These are phyloP conservation scores for Neurospora intermedia DNA, from an alignment of 495 filamentous ascomycete species.

Conservation along the genomic window DNA sequence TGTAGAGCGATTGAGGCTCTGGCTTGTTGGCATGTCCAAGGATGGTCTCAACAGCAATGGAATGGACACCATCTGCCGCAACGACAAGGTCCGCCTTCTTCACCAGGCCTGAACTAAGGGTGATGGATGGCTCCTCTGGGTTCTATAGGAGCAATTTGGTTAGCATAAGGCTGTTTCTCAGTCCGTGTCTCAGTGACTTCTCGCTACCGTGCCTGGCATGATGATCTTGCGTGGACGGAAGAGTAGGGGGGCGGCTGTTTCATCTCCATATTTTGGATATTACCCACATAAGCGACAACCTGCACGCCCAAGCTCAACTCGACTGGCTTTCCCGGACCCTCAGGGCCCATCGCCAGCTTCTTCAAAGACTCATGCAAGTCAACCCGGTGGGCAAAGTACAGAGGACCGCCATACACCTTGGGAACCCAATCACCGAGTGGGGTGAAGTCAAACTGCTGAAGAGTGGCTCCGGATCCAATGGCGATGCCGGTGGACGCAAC, in stretches of 20 bases:
- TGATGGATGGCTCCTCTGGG: constrained; percentile 28
- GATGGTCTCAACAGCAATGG: constrained; percentile 16
- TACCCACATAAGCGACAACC: constrained; percentile 20
- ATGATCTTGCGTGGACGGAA: constrained; percentile 2
- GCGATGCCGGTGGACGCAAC: constrained; percentile 19
- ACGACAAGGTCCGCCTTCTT: constrained; percentile 35
- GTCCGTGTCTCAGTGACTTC: not conserved
- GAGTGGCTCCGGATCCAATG: constrained; percentile 21
- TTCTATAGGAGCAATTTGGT: constrained; percentile 11
- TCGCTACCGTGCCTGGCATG: not conserved
- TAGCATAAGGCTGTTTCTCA: not conserved
- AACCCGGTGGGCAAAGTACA: constrained; percentile 18
- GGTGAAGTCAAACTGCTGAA: constrained; percentile 23
- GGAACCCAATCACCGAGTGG: constrained; percentile 7
- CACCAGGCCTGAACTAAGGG: constrained; percentile 23
- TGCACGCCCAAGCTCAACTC: constrained; percentile 20
- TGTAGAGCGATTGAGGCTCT: constrained; percentile 20
- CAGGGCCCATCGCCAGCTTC: constrained; percentile 28
- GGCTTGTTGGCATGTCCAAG: constrained; percentile 16
- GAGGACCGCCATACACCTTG: constrained; percentile 7
- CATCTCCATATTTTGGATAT: not conserved
- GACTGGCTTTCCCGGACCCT: constrained; percentile 22
- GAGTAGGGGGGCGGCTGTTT: constrained; percentile 7
- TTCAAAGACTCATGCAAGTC: constrained; percentile 36
- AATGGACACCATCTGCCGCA: constrained; percentile 42